Evolutionary conservation across 768 basidiomycete species (phyloP), one percentile per base, ranked within the genome.

Genomic region (Mycena maculata): DNA sequence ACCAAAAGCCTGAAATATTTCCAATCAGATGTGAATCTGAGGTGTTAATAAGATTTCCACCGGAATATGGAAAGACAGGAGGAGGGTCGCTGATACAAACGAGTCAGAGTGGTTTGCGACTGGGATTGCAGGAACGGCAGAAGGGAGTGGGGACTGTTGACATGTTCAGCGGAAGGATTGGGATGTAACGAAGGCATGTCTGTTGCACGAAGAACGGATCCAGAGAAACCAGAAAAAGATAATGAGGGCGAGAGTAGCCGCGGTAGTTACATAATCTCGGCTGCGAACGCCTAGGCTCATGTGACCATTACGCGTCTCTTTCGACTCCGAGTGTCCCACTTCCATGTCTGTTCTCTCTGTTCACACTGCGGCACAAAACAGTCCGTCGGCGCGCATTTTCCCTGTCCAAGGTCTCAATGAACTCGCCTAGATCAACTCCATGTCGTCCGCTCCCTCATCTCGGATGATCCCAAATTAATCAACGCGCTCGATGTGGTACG

Each of bases 41-140:
- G 47, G 60, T 56, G n/a, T 52, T 47, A 57, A 33, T 8, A 49
- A 27, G 57, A 66, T 39, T 53, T 83, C 69, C 67, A 94, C 92
- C 95, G 88, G 79, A 95, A 95, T 77, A 98, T 90, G 27, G 93
- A 91, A 56, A 98, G 86, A 79, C 95, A 95, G 81, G 92, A 91
- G 3, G 94, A 95, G 11, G 96, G 94, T 20, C 88, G 85, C 73
- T 91, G 88, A 75, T 96, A 98, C 54, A 98, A 82, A 27, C 94
- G 87, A 22, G 87, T 89, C 55, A 96, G 78, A 13, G 90, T 89
- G 64, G 85, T 89, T 76, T 93, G 92, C 0, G 92, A 91, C 73
- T 95, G 93, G 0, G 88, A 86, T 65, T 92, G 90, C 28, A 97
- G 82, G 79, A 95, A 96, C 0, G 92, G 89, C 27, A 95, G 81